These are phyloP conservation scores for Kwoniella pini DNA, from an alignment of 768 basidiomycete species.

Conservation along the genomic window DNA sequence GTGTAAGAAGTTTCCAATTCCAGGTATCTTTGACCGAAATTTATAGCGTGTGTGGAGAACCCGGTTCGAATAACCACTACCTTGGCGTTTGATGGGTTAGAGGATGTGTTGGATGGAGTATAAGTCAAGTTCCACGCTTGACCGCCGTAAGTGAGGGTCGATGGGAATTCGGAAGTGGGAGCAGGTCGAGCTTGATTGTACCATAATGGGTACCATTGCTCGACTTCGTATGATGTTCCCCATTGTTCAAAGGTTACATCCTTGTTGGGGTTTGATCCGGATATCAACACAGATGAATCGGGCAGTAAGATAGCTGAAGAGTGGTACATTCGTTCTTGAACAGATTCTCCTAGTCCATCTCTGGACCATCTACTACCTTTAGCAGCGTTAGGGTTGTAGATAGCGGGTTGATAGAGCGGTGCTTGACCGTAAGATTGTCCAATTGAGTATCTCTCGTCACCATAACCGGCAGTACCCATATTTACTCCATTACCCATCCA, in stretches of 20 bases:
- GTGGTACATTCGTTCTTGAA: slow-evolving; percentile 83
- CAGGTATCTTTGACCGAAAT: slow-evolving; percentile 71
- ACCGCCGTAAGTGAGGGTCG: slow-evolving; percentile 79
- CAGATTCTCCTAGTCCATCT: slow-evolving; percentile 63
- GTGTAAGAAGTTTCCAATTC: slow-evolving; percentile 85
- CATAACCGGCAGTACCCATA: slow-evolving; percentile 88
- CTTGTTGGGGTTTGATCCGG: slow-evolving; percentile 74
- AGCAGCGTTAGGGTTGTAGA: slow-evolving; percentile 77
- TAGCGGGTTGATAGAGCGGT: slow-evolving; percentile 73
- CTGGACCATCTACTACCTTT: slow-evolving; percentile 69
- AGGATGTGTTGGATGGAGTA: slow-evolving; percentile 65
- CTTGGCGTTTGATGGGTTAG: slow-evolving; percentile 66
- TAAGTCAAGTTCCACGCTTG: slow-evolving; percentile 73
- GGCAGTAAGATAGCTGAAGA: slow-evolving; percentile 86
- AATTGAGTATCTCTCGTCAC: slow-evolving; percentile 61
- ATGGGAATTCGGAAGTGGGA: slow-evolving; percentile 67
- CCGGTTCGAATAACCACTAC: slow-evolving; percentile 79
- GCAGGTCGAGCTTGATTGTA: slow-evolving; percentile 71
- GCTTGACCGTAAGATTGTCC: slow-evolving; percentile 66
- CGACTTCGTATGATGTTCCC: slow-evolving; percentile 76
- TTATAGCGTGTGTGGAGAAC: slow-evolving; percentile 58
- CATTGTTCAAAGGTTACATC: slow-evolving; percentile 62
- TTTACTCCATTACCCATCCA: slow-evolving; percentile 60
- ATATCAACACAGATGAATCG: slow-evolving; percentile 78
- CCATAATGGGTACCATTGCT: slow-evolving; percentile 90